These are phyloP conservation scores for Nymphaea colorata DNA, from an alignment of 164 flowering plant genomes.

Conservation along the genomic window DNA sequence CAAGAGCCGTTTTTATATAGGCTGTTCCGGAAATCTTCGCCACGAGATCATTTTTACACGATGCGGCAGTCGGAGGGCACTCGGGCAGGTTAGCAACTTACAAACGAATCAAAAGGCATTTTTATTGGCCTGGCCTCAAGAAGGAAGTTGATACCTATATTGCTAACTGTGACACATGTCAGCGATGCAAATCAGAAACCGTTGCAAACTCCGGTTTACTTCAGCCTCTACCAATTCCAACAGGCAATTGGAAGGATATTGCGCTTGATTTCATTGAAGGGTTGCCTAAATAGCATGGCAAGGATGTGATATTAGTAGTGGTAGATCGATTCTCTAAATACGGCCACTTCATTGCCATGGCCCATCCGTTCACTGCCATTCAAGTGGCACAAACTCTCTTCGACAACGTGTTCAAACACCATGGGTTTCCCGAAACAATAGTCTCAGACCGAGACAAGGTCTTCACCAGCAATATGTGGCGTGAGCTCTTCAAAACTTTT, in stretches of 20 bases:
- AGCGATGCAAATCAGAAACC: constrained; percentile 1
- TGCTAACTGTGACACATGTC: constrained; percentile 5
- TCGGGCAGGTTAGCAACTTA: background rate
- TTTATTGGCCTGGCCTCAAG: background rate
- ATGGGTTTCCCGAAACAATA: background rate
- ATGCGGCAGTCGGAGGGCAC: background rate
- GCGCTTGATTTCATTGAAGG: constrained; percentile 6
- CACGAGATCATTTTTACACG: background rate
- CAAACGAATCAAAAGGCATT: background rate
- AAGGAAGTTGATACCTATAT: background rate
- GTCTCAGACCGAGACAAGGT: background rate
- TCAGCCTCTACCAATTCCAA: constrained; percentile 6
- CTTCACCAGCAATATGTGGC: constrained; percentile 2
- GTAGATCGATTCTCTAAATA: constrained; percentile 3
- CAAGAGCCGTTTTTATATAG: too few relatives aligned
- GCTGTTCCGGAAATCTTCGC: background rate
- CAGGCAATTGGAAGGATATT: background rate
- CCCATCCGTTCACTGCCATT: constrained; percentile 3
- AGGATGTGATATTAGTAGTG: background rate
- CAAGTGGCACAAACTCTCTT: background rate
- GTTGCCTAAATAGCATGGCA: background rate
- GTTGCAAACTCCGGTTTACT: constrained; percentile 4
- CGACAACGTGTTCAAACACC: background rate
- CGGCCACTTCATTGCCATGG: constrained; percentile 1
- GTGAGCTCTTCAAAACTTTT: background rate